Evolutionary conservation across 2,329 filamentous ascomycete species (phyloP), one percentile per base, ranked within the genome.

Genomic region (Penicillium expansum): DNA sequence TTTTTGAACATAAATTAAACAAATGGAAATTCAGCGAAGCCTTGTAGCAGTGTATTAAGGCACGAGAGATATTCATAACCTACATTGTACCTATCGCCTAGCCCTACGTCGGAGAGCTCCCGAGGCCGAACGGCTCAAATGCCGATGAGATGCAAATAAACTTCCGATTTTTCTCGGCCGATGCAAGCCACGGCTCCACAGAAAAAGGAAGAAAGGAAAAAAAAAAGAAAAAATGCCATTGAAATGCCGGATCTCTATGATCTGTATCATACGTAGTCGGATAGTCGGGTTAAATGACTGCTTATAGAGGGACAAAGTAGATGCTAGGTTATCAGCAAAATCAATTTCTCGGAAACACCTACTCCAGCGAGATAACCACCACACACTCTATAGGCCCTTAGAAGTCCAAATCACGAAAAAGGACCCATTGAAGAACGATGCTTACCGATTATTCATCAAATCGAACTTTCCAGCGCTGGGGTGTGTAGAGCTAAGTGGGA

Each of bases 371-470:
- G 37, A 32, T 30, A 22, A 13, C n/a, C 18, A 33, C 5, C 16
- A 18, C 30, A 29, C n/a, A 14, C 22, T 38, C 32, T 27, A 43
- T 29, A 14, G 29, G 27, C 37, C 6, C 5, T 32, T 14, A 4
- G 11, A 37, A 45, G 22, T 51, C 20, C 18, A 24, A 13, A 29
- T 39, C 52, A 43, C 37, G 39, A 48, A 35, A 30, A 44, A 13
- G 29, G 45, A 41, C 7, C 30, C 32, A 27, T 37, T 16, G 22
- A 42, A 32, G 27, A 55, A 56, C 6, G 14, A 24, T 56, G 62
- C 35, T 65, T 61, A 65, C 63, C 60, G 62, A 65, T 61, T 57
- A 18, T 49, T 27, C 30, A 48, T 43, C 24, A 47, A 32, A 24
- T 41, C 50, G 59, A 58, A 52, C 30, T 53, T 60, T 62, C 57